Conservation (phyloP, 441 rosid species). For the Gossypium davidsonii region DNA sequence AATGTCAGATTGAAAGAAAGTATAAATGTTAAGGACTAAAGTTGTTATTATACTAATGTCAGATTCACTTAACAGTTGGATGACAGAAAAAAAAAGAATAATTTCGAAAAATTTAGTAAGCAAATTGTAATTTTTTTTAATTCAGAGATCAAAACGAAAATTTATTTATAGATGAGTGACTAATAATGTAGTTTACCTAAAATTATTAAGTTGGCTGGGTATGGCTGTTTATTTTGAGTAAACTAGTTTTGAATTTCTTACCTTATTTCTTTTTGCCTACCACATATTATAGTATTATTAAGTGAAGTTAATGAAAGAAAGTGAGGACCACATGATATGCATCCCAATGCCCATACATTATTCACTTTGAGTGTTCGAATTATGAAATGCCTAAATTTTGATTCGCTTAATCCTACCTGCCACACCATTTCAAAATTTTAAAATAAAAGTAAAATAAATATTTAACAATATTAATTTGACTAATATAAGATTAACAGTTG, state of each 20-base stretch:
- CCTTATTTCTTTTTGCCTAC: not conserved
- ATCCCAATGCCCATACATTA: not conserved
- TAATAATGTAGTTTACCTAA: not conserved
- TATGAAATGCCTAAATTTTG: slow-evolving; percentile 7
- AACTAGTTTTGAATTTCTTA: not conserved
- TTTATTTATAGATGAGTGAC: no score
- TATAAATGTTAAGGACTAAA: no score
- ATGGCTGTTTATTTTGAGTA: slow-evolving; percentile 32
- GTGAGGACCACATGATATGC: not conserved
- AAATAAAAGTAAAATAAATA: not conserved
- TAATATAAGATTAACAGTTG: not conserved
- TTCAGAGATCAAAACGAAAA: no score
- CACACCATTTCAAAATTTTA: not conserved
- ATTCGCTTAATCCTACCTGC: slow-evolving; percentile 31
- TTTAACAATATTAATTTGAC: not conserved
- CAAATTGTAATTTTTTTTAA: no score
- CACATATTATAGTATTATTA: not conserved
- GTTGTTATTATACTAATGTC: no score
- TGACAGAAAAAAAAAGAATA: no score
- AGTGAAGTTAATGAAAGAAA: not conserved
- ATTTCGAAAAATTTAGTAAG: no score
- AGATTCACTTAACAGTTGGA: no score
- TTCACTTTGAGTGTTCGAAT: not conserved
- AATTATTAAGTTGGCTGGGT: slow-evolving; percentile 28
- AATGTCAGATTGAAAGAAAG: no score